Conservation (phyloP, 2,329 filamentous ascomycete genomes). For the Claviceps sp. region DNA sequence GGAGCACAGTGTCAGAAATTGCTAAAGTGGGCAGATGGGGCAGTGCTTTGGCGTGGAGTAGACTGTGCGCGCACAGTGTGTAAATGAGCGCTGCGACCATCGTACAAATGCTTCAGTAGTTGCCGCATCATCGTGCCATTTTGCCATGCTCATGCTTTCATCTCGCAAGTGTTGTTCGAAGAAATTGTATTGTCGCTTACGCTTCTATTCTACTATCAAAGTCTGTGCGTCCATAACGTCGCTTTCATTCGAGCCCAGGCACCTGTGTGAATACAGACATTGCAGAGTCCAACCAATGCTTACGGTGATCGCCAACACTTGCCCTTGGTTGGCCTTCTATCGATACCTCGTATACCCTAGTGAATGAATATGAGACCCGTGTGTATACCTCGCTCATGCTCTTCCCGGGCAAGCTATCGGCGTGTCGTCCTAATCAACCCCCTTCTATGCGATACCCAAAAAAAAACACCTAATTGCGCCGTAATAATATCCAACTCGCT, state of each 20-base stretch:
- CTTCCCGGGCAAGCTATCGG: neutral
- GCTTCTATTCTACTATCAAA: neutral
- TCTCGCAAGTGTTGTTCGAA: neutral
- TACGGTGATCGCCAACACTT: neutral
- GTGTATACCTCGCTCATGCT: neutral
- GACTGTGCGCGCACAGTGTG: neutral
- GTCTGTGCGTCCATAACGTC: too few species aligned
- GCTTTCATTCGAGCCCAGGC: neutral
- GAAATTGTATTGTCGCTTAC: neutral
- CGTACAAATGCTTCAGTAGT: neutral
- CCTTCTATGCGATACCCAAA: constrained; percentile 22
- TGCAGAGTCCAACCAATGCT: neutral
- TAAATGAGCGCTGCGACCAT: neutral
- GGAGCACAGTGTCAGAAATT: neutral
- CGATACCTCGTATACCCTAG: neutral
- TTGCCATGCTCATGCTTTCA: neutral
- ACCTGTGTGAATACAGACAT: neutral
- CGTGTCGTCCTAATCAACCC: neutral
- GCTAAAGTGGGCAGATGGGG: neutral
- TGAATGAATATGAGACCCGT: neutral
- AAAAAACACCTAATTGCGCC: constrained; percentile 16
- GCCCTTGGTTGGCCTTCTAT: neutral
- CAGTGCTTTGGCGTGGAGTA: too few species aligned
- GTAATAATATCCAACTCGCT: constrained; percentile 9
- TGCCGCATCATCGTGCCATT: neutral